A percentile compares a stretch with the other conserved stretches of the same genome.
Evolutionary conservation across 768 basidiomycete genomes (phyloP).

Genomic region (Phlebiopsis gigantea): DNA sequence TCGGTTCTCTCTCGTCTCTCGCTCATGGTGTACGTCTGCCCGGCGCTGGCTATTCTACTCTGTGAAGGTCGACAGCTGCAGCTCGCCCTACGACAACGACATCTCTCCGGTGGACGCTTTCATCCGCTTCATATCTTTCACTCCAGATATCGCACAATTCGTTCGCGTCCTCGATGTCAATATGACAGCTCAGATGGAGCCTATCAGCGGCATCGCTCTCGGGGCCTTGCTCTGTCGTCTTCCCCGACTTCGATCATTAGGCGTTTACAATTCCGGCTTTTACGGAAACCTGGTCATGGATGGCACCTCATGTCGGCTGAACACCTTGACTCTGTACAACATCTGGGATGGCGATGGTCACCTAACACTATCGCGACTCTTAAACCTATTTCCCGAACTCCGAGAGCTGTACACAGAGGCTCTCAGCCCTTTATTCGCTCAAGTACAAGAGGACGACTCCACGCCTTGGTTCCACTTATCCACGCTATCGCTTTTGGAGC

Average conservation of each 20-base stretch:
- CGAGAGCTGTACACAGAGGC: not conserved
- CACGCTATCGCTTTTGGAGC: not conserved
- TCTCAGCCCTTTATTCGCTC: not conserved
- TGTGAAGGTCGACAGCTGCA: not conserved
- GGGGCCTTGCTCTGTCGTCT: not conserved
- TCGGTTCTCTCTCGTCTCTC: not conserved
- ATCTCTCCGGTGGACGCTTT: not conserved
- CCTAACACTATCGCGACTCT: not conserved
- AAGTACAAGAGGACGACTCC: not conserved
- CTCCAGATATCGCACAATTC: not conserved
- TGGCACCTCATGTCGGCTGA: not conserved
- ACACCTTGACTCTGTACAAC: not conserved
- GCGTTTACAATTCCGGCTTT: not conserved
- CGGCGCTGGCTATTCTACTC: not conserved
- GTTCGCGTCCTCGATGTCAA: not conserved
- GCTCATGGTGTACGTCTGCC: not conserved
- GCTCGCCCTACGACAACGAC: not conserved
- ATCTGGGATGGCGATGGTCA: not conserved
- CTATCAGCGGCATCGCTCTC: not conserved
- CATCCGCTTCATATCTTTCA: not conserved
- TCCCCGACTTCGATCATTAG: not conserved
- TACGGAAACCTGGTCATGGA: not conserved
- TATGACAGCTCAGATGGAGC: not conserved
- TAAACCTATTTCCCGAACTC: not conserved
- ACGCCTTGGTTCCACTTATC: not conserved